Evolutionary conservation across 495 filamentous ascomycete species (phyloP), one percentile per base, ranked within the genome.

Genomic region (Podospora appendiculata): DNA sequence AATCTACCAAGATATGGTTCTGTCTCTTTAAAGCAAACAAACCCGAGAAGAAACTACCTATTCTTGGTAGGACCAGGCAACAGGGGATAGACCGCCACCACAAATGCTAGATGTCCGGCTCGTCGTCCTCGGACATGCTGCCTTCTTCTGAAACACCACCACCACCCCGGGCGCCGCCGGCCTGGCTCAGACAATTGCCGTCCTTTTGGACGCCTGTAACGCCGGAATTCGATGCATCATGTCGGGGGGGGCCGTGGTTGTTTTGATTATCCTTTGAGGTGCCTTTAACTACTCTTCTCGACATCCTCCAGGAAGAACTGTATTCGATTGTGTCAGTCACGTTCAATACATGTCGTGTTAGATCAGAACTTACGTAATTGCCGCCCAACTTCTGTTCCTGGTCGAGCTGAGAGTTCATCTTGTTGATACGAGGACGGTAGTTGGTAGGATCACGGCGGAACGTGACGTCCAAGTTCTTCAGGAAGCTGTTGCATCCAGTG

Each of bases 381-480:
- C 93, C 93, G 57, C 66, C 73, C 60, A 90, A 59, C 80, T 98
- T 98, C 78, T 98, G 93, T 64, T 96, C 93, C 66, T 96, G 90
- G 69, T 98, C 93, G 58, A 96, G 75, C 72, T 97, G 94, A 66
- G 86, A 90, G 68, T 95, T 83, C 60, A 83, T 73, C 80, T 98
- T 98, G 81, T 98, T 98, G 80, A 98, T 98, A 68, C 94, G 87
- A 41, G 94, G 93, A 34, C 93, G 81, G 77, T 82, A 98, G 61
- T 90, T 95, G 71, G 87, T 94, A 53, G 94, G 92, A 66, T 97
- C 94, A 59, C 94, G 89, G 61, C 94, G 88, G 84, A 97, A 98
- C 13, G 93, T 97, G 58, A 97, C 93, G 63, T 97, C 90, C 50
- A 98, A 74, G 66, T 86, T 95, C 80, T 92, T 86, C 64, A 98